A percentile compares a stretch with the other conserved stretches of the same genome.
phyloP scores from a whole-genome alignment of 306 rosid species.

The Vigna nakashimae region DNA sequence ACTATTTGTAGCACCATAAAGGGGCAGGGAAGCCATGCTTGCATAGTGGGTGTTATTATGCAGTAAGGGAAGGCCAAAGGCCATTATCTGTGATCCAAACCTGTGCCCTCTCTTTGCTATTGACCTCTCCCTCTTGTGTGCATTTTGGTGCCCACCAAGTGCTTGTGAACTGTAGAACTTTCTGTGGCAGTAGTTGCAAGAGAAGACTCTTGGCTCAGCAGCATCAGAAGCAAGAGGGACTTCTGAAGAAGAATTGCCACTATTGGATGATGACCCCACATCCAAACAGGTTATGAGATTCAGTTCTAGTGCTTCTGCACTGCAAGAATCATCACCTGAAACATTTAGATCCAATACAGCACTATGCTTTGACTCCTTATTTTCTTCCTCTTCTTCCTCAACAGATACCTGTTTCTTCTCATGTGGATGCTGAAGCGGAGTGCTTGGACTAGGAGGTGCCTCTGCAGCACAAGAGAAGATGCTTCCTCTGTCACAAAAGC shows the following conservation, averaged over 20 bases:
- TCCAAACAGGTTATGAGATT: conserved; percentile 65
- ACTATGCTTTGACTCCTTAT: conserved; percentile 38
- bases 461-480: conserved; percentile 39
- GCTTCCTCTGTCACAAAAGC: conserved; percentile 27
- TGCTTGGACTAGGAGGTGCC: conserved; percentile 60
- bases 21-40: conserved; percentile 73
- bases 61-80: conserved; percentile 62
- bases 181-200: conserved; percentile 90
- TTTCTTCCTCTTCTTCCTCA: conserved; percentile 54
- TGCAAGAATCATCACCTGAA: conserved; percentile 37
- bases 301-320: conserved; percentile 49
- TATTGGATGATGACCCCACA: conserved; percentile 24
- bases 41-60: conserved; percentile 44
- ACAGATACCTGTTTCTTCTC: conserved; percentile 49
- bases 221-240: conserved; percentile 27
- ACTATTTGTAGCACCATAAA: conserved; percentile 51
- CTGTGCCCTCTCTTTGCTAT: conserved; percentile 78
- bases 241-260: conserved; percentile 49
- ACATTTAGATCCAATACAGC: conserved; percentile 60
- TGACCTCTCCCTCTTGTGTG: conserved; percentile 88
- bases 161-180: conserved; percentile 95
- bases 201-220: conserved; percentile 68
- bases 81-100: conserved; percentile 54
- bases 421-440: conserved; percentile 58
- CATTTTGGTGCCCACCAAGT: conserved; percentile 95